Evolutionary conservation across 257 asterid species (phyloP), one percentile per base, ranked within the genome.

Genomic region (Cynanchum wilfordii): DNA sequence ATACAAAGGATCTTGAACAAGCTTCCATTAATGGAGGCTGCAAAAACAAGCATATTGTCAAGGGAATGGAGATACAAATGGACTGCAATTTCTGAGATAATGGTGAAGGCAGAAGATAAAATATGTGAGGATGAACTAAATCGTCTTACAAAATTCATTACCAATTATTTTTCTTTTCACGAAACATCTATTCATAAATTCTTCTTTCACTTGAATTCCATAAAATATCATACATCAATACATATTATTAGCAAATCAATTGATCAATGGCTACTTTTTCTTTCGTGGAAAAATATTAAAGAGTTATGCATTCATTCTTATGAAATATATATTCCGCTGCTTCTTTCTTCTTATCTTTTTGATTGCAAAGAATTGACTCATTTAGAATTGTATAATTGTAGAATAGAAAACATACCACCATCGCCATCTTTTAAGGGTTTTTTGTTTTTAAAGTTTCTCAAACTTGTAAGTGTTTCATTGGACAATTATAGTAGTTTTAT

Each of bases 221-320:
- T n/a, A n/a, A n/a, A n/a, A n/a, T n/a, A n/a, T n/a, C n/a, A n/a
- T n/a, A n/a, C n/a, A n/a, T n/a, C n/a, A n/a, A n/a, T n/a, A n/a
- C n/a, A n/a, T n/a, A n/a, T n/a, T n/a, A n/a, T n/a, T n/a, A n/a
- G n/a, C n/a, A n/a, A n/a, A n/a, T n/a, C n/a, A n/a, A n/a, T n/a
- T n/a, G 92, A 92, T 74, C 97, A 92, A 47, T 92, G 97, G 99
- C 82, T 95, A 65, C 97, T 90, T 75, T 89, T 89, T 82, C 77
- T 95, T 71, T 92, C 96, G 0, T 74, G 98, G 40, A 90, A 82
- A 74, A 90, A 78, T 73, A 80, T 89, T 44, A 92, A 87, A 79
- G 96, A 91, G 77, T 79, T 94, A 81, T 65, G 76, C 72, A 30
- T 30, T 30, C 33, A 30, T 30, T 30, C 33, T n/a, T n/a, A n/a